These are phyloP conservation scores for Fusarium subglutinans DNA, from an alignment of 2,329 filamentous ascomycete species.

Conservation along the genomic window DNA sequence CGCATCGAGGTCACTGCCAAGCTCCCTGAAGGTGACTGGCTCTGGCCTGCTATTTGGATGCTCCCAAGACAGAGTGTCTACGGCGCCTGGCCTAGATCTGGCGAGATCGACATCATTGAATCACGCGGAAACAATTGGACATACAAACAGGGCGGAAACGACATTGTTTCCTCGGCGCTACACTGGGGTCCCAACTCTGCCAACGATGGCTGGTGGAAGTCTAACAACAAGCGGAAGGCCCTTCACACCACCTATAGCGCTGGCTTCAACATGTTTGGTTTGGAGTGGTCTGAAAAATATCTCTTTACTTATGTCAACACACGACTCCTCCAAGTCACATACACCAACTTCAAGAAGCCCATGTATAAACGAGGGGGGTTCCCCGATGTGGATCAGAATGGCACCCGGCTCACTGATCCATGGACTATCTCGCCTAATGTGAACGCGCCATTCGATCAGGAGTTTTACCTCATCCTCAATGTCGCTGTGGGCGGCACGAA, in stretches of 20 bases:
- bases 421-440: slow-evolving; percentile 70
- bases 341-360: slow-evolving; percentile 75
- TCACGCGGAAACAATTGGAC: slow-evolving; percentile 84
- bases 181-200: slow-evolving; percentile 81
- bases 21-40: slow-evolving; percentile 82
- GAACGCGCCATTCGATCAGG: slow-evolving; percentile 78
- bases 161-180: slow-evolving; percentile 80
- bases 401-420: slow-evolving; percentile 68
- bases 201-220: slow-evolving; percentile 85
- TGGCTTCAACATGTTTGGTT: slow-evolving; percentile 78
- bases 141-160: slow-evolving; percentile 80
- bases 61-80: slow-evolving; percentile 77
- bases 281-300: slow-evolving; percentile 91
- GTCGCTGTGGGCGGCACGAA: slow-evolving; percentile 81
- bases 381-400: slow-evolving; percentile 70
- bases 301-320: slow-evolving; percentile 88
- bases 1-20: slow-evolving; percentile 82
- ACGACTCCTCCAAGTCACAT: slow-evolving; percentile 81
- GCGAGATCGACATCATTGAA: slow-evolving; percentile 86
- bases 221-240: slow-evolving; percentile 79
- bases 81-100: slow-evolving; percentile 80
- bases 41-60: slow-evolving; percentile 95
- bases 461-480: slow-evolving; percentile 80
- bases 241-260: slow-evolving; percentile 78
- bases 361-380: slow-evolving; percentile 77